Conservation (phyloP, 768 basidiomycete species). For the Rickenella mellea region DNA sequence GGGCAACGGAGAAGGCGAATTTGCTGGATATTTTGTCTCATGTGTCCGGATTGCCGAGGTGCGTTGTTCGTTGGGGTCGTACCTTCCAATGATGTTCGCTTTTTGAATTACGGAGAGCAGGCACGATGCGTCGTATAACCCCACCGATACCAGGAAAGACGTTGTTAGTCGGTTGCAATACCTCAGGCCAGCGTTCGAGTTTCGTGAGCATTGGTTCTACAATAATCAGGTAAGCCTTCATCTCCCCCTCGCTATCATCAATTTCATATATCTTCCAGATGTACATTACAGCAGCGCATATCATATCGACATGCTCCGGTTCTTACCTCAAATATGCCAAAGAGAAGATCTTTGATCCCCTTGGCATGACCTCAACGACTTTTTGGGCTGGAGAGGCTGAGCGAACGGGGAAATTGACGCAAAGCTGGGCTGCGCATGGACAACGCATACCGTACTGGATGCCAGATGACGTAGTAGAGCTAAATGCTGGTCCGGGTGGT, state of each 20-base stretch:
- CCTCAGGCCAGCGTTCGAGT: constrained; percentile 22
- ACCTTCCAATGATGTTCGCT: background rate
- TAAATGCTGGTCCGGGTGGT: constrained; percentile 31
- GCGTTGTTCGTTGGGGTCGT: background rate
- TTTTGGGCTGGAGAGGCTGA: constrained; percentile 25
- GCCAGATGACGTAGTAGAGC: constrained; percentile 13
- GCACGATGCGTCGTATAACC: constrained; percentile 24
- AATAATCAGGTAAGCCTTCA: constrained; percentile 23
- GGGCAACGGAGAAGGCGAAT: constrained; percentile 26
- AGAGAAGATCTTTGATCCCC: constrained; percentile 29
- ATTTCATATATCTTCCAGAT: constrained; percentile 24
- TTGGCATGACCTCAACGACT: constrained; percentile 32
- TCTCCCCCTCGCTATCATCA: background rate
- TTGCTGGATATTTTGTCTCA: constrained; percentile 31
- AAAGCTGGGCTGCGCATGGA: constrained; percentile 22
- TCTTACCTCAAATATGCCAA: constrained; percentile 30
- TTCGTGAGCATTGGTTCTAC: constrained; percentile 28
- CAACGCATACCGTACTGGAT: constrained; percentile 24
- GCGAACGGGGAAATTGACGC: constrained; percentile 21
- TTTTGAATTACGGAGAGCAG: constrained; percentile 9
- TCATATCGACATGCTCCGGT: constrained; percentile 24
- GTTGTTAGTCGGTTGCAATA: constrained; percentile 18
- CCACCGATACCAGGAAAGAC: constrained; percentile 17
- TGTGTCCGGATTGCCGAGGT: constrained; percentile 30
- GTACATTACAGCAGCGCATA: constrained; percentile 25